phyloP scores from a whole-genome alignment of 768 basidiomycete genomes.

The Lactarius tabidus region DNA sequence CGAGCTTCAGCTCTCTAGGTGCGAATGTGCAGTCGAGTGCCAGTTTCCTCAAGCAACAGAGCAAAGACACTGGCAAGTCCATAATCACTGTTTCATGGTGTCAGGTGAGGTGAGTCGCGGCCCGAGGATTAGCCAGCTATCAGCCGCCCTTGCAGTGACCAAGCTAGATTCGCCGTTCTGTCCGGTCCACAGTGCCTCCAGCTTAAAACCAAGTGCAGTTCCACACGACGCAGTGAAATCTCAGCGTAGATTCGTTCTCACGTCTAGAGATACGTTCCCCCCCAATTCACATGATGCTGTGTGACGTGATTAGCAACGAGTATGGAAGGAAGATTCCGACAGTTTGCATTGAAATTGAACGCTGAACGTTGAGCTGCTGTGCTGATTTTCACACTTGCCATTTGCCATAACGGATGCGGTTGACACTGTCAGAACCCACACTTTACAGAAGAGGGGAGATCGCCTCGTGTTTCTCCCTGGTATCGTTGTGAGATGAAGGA shows the following conservation, averaged over 20 bases:
- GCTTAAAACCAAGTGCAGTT: background rate
- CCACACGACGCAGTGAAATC: background rate
- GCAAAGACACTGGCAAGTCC: too few relatives aligned
- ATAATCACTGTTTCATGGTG: too few relatives aligned
- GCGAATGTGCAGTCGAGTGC: background rate
- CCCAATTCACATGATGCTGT: background rate
- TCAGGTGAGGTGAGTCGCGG: background rate
- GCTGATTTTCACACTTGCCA: background rate
- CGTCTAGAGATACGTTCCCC: background rate
- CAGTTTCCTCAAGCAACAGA: background rate
- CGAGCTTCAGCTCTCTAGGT: too few relatives aligned
- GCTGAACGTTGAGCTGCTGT: too few relatives aligned
- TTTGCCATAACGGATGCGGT: background rate
- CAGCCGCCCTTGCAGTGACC: background rate
- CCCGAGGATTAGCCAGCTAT: background rate
- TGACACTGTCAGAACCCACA: background rate
- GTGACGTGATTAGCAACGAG: background rate
- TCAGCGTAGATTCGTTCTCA: too few relatives aligned
- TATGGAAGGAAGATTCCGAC: background rate
- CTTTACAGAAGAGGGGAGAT: background rate
- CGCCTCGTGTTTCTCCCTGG: background rate
- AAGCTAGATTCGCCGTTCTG: too few relatives aligned
- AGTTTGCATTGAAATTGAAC: background rate
- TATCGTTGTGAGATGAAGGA: background rate
- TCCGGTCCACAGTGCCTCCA: background rate